Conservation (phyloP, 805 yeast species). For the Metschnikowia gelsemii region DNA sequence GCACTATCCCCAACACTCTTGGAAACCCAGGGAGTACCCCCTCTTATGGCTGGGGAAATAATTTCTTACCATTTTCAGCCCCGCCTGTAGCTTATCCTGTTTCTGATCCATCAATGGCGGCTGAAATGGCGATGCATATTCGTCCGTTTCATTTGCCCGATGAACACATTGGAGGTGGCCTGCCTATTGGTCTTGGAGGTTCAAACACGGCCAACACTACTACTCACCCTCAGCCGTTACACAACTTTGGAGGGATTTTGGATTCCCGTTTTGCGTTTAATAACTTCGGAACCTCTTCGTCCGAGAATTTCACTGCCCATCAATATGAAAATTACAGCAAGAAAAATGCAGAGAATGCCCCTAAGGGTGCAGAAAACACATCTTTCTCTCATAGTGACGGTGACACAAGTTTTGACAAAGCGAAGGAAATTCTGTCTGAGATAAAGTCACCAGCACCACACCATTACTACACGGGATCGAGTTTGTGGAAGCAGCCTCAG, state of each 20-base stretch:
- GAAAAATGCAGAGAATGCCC: not conserved
- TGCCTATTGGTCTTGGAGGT: conserved; percentile 4
- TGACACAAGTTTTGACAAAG: conserved; percentile 1
- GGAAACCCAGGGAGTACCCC: conserved; percentile 32
- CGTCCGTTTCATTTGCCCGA: conserved; percentile 30
- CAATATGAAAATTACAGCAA: not conserved
- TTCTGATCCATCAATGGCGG: conserved; percentile 15
- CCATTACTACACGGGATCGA: conserved; percentile 8
- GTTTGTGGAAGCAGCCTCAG: conserved; percentile 22
- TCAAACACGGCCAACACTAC: not conserved
- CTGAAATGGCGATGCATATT: conserved; percentile 22
- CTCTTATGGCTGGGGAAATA: conserved; percentile 35
- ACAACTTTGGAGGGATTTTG: conserved; percentile 25
- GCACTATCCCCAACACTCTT: conserved; percentile 15
- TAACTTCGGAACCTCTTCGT: conserved; percentile 1
- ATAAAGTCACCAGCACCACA: conserved; percentile 7
- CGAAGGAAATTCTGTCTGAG: not conserved
- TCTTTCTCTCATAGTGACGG: not conserved
- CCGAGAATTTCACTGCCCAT: conserved; percentile 1
- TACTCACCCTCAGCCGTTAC: conserved; percentile 20
- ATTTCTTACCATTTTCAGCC: conserved; percentile 36
- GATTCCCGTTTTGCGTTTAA: conserved; percentile 19
- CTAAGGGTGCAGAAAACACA: not conserved
- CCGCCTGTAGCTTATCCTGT: conserved; percentile 34
- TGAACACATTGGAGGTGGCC: conserved; percentile 12